Evolutionary conservation across 805 yeast species (phyloP).

Genomic region (Kuraishia ogatae): DNA sequence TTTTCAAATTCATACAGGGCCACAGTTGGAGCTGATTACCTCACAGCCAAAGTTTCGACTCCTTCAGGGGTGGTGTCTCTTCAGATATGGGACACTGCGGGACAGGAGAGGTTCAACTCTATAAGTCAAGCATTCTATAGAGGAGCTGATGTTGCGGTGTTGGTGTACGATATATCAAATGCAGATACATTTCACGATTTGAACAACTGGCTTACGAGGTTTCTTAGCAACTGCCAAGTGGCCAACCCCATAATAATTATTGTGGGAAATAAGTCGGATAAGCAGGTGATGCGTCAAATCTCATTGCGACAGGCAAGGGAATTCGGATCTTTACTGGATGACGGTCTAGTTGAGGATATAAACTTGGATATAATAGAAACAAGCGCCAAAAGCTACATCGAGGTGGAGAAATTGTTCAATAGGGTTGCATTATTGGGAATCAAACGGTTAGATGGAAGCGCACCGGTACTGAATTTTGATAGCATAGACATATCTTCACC

Average conservation of each 20-base stretch:
- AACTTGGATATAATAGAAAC: conserved; percentile 19
- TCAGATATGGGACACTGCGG: conserved; percentile 90
- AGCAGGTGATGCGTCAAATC: conserved; percentile 16
- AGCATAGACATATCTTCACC: conserved; percentile 13
- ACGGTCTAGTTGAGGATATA: conserved; percentile 15
- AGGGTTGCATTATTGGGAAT: conserved; percentile 19
- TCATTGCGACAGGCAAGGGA: conserved; percentile 23
- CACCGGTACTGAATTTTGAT: conserved; percentile 14
- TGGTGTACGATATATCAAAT: conserved; percentile 46
- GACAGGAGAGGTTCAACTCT: conserved; percentile 82
- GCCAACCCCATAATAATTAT: conserved; percentile 37
- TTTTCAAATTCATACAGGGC: conserved; percentile 50
- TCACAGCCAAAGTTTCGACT: conserved; percentile 29
- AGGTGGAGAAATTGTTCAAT: conserved; percentile 17
- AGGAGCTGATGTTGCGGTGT: conserved; percentile 47
- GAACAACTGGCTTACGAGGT: conserved; percentile 35
- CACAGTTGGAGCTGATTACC: conserved; percentile 51
- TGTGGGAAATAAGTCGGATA: conserved; percentile 46
- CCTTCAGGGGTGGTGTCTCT: conserved; percentile 21
- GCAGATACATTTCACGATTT: conserved; percentile 41
- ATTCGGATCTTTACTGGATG: conserved; percentile 13
- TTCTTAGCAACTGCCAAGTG: conserved; percentile 38
- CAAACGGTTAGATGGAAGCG: conserved; percentile 8
- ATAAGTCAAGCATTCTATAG: conserved; percentile 48
- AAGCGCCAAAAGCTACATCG: conserved; percentile 17